Base-by-base conservation (phyloP, 768 basidiomycete genomes). In the Kondoa subrosea region DNA sequence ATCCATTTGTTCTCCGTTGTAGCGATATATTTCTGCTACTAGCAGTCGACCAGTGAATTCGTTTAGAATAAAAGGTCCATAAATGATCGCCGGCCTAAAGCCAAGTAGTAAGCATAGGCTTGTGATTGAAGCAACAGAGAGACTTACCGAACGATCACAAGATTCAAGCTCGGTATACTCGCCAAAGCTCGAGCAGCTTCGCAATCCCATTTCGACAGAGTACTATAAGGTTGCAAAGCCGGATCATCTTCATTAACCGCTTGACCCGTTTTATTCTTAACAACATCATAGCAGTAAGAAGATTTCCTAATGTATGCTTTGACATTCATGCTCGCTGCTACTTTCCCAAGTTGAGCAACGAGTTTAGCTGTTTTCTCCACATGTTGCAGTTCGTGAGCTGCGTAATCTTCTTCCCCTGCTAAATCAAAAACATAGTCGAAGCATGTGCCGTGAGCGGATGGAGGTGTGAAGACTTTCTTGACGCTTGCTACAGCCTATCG, bases 341-440 rank as follows among this genome's bases (percentile, higher is more conserved):
- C 30, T 33, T 31, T 33, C 29, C 61, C 61, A 17, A 63, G 61
- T 32, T 63, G 61, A 4, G 15, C 14, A 16, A 33, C 61, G 16
- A 63, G 16, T 30, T 33, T 27, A 4, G 61, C 61, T 3, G 61
- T 63, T 12, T 32, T 27, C 30, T 63, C 61, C 3, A 63, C 4
- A 8, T 31, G 30, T 12, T 31, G 29, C 14, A 63, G 29, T 33
- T 63, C 61, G 61, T 27, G 61, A 3, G 30, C 26, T 16, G 16
- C 2, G 30, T 31, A 63, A 16, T 63, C 61, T 17, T 27, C 30
- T 12, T 63, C 61, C 12, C 61, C 61, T n/a, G n/a, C 2, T 17
- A 63, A n/a, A 32, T 63, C 61, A 63, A 63, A 63, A n/a, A 63
- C 61, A 27, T 16, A 63, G 61, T 63, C 61, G 33, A 63, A 63